Evolutionary conservation across 192 early-diverging fungal species (phyloP), one percentile per base, ranked within the genome.

Genomic region (Backusella tuberculispora): DNA sequence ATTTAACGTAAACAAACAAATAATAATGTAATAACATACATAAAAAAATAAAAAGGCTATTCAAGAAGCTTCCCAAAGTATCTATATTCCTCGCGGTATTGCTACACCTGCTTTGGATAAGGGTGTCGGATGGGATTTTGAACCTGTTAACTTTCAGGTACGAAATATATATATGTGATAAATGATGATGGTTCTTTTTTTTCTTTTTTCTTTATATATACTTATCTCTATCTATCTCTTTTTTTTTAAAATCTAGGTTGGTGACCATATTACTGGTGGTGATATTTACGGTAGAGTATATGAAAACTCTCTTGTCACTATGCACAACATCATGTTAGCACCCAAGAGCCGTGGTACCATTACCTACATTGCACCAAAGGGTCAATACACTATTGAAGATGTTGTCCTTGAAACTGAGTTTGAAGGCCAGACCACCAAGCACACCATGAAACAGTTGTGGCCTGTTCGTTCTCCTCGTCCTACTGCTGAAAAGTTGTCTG

Each of bases 81-180:
- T 99, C 82, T 99, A 99, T 78, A 98, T 99, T 78, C 98, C 98
- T 40, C 93, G 98, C 74, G 98, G 98, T 83, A 97, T 99, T 76
- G 92, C 94, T 69, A 99, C 98, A n/a, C 95, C 97, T 43, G 95
- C 98, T 1, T 86, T 99, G 72, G 95, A 98, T 84, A 98, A 93
- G 83, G 87, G 85, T 71, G 74, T 96, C 41, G 84, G 82, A 45
- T 99, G 97, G 97, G 95, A 99, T 77, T 99, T 99, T 83, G 91
- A 95, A 74, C 98, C 98, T 48, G 82, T 88, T 42, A 94, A 94
- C 85, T 93, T 94, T 85, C 94, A 94, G 82, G 94, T 95, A 79
- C 68, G 26, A 19, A 46, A 17, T 50, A 43, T 8, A 37, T 19
- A 19, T 0, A 38, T 73, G 40, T 1, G 13, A 21, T 44, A 77